Evolutionary conservation across 106 monocot genomes (phyloP).

Genomic region (Amphibolis antarctica): DNA sequence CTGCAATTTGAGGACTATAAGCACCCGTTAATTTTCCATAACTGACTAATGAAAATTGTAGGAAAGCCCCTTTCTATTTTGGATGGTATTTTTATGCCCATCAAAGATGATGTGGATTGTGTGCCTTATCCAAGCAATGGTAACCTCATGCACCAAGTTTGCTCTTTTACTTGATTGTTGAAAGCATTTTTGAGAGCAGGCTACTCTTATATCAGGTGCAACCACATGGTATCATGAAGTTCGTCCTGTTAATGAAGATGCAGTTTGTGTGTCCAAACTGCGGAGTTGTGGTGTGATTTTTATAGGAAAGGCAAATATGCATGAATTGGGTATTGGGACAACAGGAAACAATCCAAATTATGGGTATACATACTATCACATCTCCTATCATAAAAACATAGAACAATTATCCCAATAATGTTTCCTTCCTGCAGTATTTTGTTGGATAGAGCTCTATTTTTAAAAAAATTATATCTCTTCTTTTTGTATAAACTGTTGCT

Average conservation of each 20-base stretch:
- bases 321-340: conserved; percentile 88
- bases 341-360: conserved; percentile 94
- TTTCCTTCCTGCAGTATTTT: no score
- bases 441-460: no score
- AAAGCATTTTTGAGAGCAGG: conserved; percentile 1
- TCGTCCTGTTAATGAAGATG: conserved; percentile 57
- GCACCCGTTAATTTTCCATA: neutral
- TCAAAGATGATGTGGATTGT: conserved; percentile 98
- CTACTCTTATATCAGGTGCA: conserved; percentile 39
- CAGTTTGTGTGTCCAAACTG: conserved; percentile 81
- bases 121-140: conserved; percentile 75
- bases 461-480: no score
- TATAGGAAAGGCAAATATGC: conserved; percentile 98
- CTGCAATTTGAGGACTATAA: neutral
- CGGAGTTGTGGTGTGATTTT: conserved; percentile 77
- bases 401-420: no score
- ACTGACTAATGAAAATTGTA: conserved; percentile 10
- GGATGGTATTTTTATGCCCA: conserved; percentile 88
- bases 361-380: conserved; percentile 33
- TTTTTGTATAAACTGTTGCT: no score
- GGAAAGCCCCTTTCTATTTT: conserved; percentile 83
- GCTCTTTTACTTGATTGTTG: no score
- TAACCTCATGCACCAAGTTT: no score
- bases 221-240: conserved; percentile 68
- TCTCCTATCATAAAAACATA: neutral